Conservation (phyloP, 495 filamentous ascomycete genomes). For the Acidiella bohemica region DNA sequence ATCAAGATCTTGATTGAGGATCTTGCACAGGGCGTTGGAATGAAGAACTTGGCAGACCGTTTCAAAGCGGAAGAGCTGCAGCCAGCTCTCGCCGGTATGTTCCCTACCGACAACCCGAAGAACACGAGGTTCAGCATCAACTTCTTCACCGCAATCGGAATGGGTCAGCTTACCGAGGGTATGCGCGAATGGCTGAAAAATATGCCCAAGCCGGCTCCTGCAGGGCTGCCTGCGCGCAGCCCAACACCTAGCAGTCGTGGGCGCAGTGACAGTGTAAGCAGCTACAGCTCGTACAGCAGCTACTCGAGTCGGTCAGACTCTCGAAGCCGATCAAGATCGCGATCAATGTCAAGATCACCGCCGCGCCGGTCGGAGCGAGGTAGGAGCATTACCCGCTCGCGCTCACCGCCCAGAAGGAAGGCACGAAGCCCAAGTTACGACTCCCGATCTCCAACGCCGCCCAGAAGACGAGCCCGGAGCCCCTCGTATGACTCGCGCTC, state of each 20-base stretch:
- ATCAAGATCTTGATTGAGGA: slow-evolving; percentile 97
- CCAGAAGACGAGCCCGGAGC: slow-evolving; percentile 1
- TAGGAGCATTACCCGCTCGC: slow-evolving; percentile 23
- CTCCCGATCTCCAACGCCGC: slow-evolving; percentile 17
- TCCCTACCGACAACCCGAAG: slow-evolving; percentile 75
- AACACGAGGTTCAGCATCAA: slow-evolving; percentile 97
- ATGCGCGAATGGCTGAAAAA: slow-evolving; percentile 87
- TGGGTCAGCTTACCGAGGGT: slow-evolving; percentile 86
- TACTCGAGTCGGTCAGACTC: slow-evolving; percentile 20
- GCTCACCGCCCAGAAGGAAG: neutral
- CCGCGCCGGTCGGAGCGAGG: slow-evolving; percentile 39
- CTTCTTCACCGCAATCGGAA: slow-evolving; percentile 94
- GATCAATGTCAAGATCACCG: slow-evolving; percentile 13
- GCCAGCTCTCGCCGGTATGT: slow-evolving; percentile 70
- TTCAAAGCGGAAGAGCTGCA: slow-evolving; percentile 65
- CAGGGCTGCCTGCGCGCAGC: slow-evolving; percentile 45
- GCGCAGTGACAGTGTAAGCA: slow-evolving; percentile 34
- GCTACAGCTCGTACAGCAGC: slow-evolving; percentile 28
- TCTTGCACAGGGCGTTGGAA: slow-evolving; percentile 70
- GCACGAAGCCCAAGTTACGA: neutral
- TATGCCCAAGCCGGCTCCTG: slow-evolving; percentile 60
- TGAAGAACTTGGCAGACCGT: slow-evolving; percentile 60
- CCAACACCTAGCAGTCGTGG: slow-evolving; percentile 17
- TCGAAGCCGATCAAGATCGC: slow-evolving; percentile 5
- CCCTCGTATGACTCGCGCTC: slow-evolving; percentile 6